Base-by-base conservation (phyloP, 23 red algal species). In the Agarophyton chilense region DNA sequence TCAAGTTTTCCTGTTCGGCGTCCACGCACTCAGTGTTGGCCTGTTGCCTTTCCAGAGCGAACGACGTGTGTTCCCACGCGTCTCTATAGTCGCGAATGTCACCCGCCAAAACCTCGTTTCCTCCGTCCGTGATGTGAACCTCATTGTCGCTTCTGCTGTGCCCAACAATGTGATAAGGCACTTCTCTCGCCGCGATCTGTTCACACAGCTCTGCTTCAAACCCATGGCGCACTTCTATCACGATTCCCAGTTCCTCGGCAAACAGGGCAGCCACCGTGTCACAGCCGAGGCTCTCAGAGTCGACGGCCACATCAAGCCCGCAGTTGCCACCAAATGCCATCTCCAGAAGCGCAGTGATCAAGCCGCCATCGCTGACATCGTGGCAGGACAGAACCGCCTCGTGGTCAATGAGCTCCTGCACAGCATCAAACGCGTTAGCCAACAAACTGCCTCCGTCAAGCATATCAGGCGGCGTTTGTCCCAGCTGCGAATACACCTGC, bases 261-360 rank as follows among this genome's bases (percentile, higher is more conserved):
- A 98, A 98, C 22, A 98, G 49, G 4, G 53, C 55, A 0, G 35
- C 47, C n/a, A 60, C 50, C 50, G 49, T 73, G 66, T 83, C 65
- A 33, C 43, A 55, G n/a, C 35, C 34, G 28, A 87, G 31, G 19
- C 19, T 19, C 31, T 41, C 26, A 32, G 60, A 90, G 38, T 46
- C 26, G 18, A 80, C 72, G 14, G 77, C n/a, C 19, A 99, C 77
- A 56, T 99, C 97, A 39, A 96, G 33, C 13, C 97, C 97, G 42
- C 97, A 99, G 81, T 99, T 96, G 26, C 97, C 97, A 39, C 84
- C 97, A 88, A 99, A 96, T 35, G 84, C 93, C 97, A 99, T 99
- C 55, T 99, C 97, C 74, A 95, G 52, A 10, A 99, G 43, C 28
- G 89, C 32, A 1, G 75, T 88, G 41, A 99, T 22, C 64, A 99